Percentiles rank a stretch among this genome's conserved stretches.
These are phyloP conservation scores for Globisporangium radiosum DNA, from an alignment of 352 stramenopile genomes.

Conservation along the genomic window DNA sequence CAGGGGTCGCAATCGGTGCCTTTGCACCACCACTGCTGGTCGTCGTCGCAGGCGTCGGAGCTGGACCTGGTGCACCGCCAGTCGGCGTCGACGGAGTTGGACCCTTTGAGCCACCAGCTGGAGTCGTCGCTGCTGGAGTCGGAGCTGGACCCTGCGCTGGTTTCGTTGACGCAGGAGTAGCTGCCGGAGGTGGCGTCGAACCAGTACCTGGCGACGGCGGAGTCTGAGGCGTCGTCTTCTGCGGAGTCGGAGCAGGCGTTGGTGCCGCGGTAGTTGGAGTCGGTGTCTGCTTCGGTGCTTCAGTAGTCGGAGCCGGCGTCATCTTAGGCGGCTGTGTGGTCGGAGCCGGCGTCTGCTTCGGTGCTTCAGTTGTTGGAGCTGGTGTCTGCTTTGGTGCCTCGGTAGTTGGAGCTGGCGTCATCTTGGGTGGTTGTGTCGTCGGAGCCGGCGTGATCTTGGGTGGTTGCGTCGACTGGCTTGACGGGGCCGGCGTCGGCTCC, in stretches of 20 bases:
- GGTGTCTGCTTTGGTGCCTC: too few relatives aligned
- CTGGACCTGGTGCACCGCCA: constrained; percentile 2
- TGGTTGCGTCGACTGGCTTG: constrained; percentile 2
- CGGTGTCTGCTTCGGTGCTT: not conserved
- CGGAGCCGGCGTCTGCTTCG: constrained; percentile 1
- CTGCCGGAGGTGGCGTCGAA: not conserved
- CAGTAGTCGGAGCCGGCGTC: too few relatives aligned
- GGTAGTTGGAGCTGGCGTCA: too few relatives aligned
- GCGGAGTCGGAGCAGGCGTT: constrained; percentile 1
- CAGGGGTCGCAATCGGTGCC: not conserved
- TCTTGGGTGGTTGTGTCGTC: constrained; percentile 1
- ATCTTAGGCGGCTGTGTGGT: constrained; percentile 1
- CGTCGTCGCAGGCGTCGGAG: not conserved
- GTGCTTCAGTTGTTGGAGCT: not conserved
- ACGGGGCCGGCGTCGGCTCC: constrained; percentile 3
- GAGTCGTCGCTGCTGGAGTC: constrained; percentile 1
- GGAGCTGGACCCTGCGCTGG: constrained; percentile 2
- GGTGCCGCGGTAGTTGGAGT: constrained; percentile 3
- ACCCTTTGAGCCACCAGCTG: not conserved
- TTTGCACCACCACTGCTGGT: not conserved
- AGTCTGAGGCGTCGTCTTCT: not conserved
- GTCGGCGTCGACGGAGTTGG: constrained; percentile 1
- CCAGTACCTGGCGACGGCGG: constrained; percentile 1
- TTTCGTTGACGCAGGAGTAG: constrained; percentile 2
- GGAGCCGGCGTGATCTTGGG: constrained; percentile 3